A percentile compares a stretch with the other conserved stretches of the same genome.
Evolutionary conservation across 352 stramenopile genomes (phyloP).

Genomic region (Phytophthora tentaculata): DNA sequence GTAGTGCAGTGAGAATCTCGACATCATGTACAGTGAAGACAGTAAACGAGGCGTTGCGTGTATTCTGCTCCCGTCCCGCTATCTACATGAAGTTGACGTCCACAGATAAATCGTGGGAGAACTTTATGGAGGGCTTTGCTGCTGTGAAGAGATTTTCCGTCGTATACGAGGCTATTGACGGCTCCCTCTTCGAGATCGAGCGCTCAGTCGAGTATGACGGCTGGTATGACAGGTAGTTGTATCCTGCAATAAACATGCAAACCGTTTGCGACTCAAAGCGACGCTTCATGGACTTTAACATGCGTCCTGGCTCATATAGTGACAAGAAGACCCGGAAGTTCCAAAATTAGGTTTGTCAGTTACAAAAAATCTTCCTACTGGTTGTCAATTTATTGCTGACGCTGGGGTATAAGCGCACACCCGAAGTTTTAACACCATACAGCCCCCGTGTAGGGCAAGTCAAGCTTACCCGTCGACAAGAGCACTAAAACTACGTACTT

Average conservation of each 20-base stretch:
- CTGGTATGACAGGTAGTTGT: neutral
- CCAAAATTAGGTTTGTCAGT: neutral
- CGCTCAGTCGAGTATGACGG: neutral
- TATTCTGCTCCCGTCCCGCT: no score
- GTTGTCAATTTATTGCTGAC: neutral
- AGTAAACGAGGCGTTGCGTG: no score
- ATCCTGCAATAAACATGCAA: slow-evolving; percentile 1
- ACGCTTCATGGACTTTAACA: slow-evolving; percentile 1
- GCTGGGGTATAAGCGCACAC: neutral
- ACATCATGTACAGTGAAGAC: no score
- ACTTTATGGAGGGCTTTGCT: no score
- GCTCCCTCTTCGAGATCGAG: neutral
- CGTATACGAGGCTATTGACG: neutral
- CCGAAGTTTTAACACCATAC: neutral
- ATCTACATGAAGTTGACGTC: no score
- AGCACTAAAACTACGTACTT: slow-evolving; percentile 1
- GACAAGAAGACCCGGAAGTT: neutral
- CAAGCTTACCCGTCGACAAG: neutral
- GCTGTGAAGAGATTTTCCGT: neutral
- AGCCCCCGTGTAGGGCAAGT: neutral
- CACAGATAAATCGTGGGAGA: no score
- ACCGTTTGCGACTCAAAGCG: neutral
- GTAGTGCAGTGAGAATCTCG: no score
- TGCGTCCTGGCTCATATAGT: neutral
- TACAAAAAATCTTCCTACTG: neutral